Evolutionary conservation across 257 asterid genomes (phyloP).

Genomic region (Petunia secreta): DNA sequence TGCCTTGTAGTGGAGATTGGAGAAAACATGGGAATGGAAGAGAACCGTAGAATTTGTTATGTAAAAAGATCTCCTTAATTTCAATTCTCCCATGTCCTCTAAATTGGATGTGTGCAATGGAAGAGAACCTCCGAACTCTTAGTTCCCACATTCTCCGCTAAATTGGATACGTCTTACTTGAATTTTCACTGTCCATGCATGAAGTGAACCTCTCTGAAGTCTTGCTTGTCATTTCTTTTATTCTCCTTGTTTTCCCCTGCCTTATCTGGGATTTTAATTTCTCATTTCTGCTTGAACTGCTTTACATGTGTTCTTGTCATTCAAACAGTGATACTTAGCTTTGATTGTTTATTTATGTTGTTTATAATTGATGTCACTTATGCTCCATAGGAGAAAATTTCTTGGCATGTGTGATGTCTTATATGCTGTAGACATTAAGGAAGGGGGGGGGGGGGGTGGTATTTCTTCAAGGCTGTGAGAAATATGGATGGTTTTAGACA

Average conservation of each 20-base stretch:
- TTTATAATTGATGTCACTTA: neutral
- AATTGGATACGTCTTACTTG: neutral
- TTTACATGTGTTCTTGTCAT: constrained; percentile 12
- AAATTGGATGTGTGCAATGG: constrained; percentile 14
- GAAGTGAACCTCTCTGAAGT: neutral
- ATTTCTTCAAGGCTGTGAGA: neutral
- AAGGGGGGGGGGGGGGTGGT: neutral
- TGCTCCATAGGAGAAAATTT: neutral
- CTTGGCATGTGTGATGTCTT: neutral
- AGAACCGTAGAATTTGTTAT: neutral
- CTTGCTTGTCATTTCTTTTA: neutral
- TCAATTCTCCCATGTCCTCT: neutral
- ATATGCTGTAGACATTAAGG: neutral
- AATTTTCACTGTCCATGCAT: constrained; percentile 14
- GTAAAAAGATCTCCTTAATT: neutral
- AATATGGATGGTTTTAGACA: neutral
- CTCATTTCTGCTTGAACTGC: neutral
- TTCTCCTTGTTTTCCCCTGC: constrained; percentile 12
- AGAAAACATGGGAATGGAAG: neutral
- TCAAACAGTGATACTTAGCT: constrained; percentile 18
- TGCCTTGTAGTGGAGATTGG: neutral
- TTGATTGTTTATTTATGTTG: neutral
- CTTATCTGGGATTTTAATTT: constrained; percentile 5
- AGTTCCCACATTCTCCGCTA: constrained; percentile 6
- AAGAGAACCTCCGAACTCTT: constrained; percentile 7